Conservation (phyloP, 495 filamentous ascomycete genomes). For the Aspergillus asperescens region DNA sequence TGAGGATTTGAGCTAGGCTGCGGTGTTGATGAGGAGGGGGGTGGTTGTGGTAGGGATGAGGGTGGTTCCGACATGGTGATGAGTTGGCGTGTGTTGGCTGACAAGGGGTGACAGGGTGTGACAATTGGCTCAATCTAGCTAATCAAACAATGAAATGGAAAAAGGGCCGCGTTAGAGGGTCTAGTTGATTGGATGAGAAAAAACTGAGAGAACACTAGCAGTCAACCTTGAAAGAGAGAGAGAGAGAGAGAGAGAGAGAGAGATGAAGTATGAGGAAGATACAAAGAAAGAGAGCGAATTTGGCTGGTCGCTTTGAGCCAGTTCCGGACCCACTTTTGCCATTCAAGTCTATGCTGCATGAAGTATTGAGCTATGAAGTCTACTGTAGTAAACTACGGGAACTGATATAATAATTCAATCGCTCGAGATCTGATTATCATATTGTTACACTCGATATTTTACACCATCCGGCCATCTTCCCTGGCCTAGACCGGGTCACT, state of each 20-base stretch:
- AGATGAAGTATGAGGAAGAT: background rate
- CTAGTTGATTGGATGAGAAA: too few relatives aligned
- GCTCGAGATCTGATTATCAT: background rate
- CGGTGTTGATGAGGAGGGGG: conserved; percentile 18
- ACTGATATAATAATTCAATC: too few relatives aligned
- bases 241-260: too few relatives aligned
- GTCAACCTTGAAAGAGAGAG: too few relatives aligned
- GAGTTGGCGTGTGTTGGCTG: conserved; percentile 25
- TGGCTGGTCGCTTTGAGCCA: background rate
- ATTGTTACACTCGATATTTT: conserved; percentile 7
- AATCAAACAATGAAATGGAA: too few relatives aligned
- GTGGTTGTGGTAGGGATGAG: conserved; percentile 15
- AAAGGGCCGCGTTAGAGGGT: too few relatives aligned
- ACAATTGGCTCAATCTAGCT: background rate
- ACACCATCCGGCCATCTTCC: background rate
- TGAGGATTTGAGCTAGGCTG: conserved; percentile 1
- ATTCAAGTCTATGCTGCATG: too few relatives aligned
- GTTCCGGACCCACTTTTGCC: conserved; percentile 1
- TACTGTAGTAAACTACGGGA: too few relatives aligned
- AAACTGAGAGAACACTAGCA: too few relatives aligned
- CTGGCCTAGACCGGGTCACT: conserved; percentile 17
- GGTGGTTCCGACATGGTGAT: conserved; percentile 22
- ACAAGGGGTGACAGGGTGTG: background rate
- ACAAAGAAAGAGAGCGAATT: conserved; percentile 1
- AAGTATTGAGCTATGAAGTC: too few relatives aligned